Evolutionary conservation across 2,329 filamentous ascomycete genomes (phyloP).

Genomic region (Penicillium sp.): DNA sequence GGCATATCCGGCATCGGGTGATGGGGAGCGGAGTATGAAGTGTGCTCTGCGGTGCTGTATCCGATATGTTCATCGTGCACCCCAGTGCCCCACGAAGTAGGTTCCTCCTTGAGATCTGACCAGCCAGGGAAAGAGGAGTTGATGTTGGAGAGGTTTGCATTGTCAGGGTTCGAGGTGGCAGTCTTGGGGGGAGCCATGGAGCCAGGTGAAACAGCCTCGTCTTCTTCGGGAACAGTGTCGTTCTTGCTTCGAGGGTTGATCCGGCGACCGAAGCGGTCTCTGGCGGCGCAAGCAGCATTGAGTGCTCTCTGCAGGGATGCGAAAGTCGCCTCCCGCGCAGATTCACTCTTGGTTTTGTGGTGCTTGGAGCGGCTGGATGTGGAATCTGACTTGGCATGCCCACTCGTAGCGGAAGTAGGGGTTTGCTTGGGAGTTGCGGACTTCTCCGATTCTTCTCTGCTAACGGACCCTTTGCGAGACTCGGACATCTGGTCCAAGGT

Average conservation of each 20-base stretch:
- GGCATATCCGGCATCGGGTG: slow-evolving; percentile 24
- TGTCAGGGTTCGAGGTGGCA: slow-evolving; percentile 16
- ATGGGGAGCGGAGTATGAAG: slow-evolving; percentile 23
- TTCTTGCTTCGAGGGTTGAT: slow-evolving; percentile 22
- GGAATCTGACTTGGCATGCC: slow-evolving; percentile 11
- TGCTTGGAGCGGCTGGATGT: slow-evolving; percentile 29
- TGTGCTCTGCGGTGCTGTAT: slow-evolving; percentile 23
- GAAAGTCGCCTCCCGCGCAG: slow-evolving; percentile 44
- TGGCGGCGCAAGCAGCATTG: slow-evolving; percentile 44
- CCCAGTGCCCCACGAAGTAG: slow-evolving; percentile 30
- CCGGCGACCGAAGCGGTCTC: slow-evolving; percentile 31
- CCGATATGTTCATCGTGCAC: slow-evolving; percentile 25
- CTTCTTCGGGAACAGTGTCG: slow-evolving; percentile 24
- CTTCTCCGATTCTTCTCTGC: slow-evolving; percentile 27
- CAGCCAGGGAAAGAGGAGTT: slow-evolving; percentile 32
- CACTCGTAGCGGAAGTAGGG: slow-evolving; percentile 17
- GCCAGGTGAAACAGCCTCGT: slow-evolving; percentile 33
- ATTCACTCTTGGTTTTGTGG: slow-evolving; percentile 41
- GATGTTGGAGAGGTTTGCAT: slow-evolving; percentile 16
- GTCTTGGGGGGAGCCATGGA: slow-evolving; percentile 26
- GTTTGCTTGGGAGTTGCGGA: slow-evolving; percentile 30
- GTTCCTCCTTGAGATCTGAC: slow-evolving; percentile 29
- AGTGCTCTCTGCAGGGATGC: slow-evolving; percentile 49
- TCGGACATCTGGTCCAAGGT: slow-evolving; percentile 25
- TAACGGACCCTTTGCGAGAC: slow-evolving; percentile 21